phyloP scores from a whole-genome alignment of 371 early-diverging fungal genomes.

The Lichtheimia ramosa region DNA sequence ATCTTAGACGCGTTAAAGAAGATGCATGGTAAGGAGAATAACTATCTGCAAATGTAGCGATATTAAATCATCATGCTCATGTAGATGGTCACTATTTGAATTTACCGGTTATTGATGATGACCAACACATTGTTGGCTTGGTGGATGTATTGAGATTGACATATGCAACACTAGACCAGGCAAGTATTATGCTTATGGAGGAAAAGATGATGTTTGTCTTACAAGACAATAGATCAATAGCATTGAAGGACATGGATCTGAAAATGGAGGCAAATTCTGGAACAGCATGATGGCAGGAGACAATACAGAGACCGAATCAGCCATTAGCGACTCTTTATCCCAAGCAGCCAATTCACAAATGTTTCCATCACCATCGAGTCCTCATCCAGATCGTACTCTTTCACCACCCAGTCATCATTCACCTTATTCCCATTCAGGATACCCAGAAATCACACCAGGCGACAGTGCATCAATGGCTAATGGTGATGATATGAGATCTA shows the following conservation, averaged over 20 bases:
- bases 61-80: neutral
- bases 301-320: constrained; percentile 40
- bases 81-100: constrained; percentile 94
- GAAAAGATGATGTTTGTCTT: neutral
- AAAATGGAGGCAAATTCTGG: constrained; percentile 20
- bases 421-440: constrained; percentile 24
- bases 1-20: constrained; percentile 89
- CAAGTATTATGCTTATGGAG: constrained; percentile 25
- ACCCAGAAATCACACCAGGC: constrained; percentile 39
- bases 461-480: constrained; percentile 33
- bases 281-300: constrained; percentile 14
- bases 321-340: constrained; percentile 47
- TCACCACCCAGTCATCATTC: constrained; percentile 26
- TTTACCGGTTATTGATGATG: constrained; percentile 88
- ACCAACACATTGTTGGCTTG: constrained; percentile 79
- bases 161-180: constrained; percentile 74
- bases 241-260: constrained; percentile 31
- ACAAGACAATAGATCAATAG: constrained; percentile 30
- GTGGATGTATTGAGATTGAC: constrained; percentile 94
- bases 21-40: constrained; percentile 56
- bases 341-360: constrained; percentile 24
- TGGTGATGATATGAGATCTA: constrained; percentile 22
- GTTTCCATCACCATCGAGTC: constrained; percentile 26
- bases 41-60: neutral
- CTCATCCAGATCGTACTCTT: constrained; percentile 29